These are phyloP conservation scores for Candida qinlingensis DNA, from an alignment of 805 yeast genomes.

Conservation along the genomic window DNA sequence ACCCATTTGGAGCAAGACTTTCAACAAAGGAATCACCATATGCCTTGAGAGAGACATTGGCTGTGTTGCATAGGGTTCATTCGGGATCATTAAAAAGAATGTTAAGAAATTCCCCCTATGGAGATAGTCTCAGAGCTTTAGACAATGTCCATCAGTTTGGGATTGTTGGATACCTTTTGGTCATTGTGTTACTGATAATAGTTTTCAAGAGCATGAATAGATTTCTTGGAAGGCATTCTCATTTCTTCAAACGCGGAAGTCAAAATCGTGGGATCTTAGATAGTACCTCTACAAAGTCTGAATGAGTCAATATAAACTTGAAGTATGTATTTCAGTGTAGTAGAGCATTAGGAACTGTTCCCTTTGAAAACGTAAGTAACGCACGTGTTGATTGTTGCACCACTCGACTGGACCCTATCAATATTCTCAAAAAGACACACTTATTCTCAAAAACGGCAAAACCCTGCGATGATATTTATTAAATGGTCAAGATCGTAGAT, in stretches of 20 bases:
- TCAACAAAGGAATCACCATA: conserved; percentile 7
- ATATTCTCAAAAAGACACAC: too few relatives aligned
- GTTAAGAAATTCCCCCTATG: conserved; percentile 41
- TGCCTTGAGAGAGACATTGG: conserved; percentile 8
- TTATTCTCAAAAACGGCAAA: too few relatives aligned
- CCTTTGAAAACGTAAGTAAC: not conserved
- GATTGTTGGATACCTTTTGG: conserved; percentile 33
- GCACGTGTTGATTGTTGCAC: not conserved
- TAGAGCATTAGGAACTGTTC: not conserved
- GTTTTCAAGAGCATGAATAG: not conserved
- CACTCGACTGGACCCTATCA: too few relatives aligned
- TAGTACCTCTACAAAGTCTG: conserved; percentile 5
- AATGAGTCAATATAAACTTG: not conserved
- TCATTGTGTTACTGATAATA: not conserved
- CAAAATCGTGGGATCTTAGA: conserved; percentile 3
- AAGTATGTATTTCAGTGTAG: not conserved
- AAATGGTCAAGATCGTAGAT: too few relatives aligned
- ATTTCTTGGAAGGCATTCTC: not conserved
- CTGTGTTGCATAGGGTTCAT: conserved; percentile 6
- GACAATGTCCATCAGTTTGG: conserved; percentile 42
- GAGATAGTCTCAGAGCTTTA: conserved; percentile 32
- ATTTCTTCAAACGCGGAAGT: not conserved
- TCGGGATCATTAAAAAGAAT: conserved; percentile 22
- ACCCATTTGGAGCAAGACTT: conserved; percentile 30
- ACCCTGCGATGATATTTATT: too few relatives aligned